A percentile compares a stretch with the other conserved stretches of the same genome.
Conservation (phyloP, 805 yeast species). For the Sugiyamaella floridensis region DNA sequence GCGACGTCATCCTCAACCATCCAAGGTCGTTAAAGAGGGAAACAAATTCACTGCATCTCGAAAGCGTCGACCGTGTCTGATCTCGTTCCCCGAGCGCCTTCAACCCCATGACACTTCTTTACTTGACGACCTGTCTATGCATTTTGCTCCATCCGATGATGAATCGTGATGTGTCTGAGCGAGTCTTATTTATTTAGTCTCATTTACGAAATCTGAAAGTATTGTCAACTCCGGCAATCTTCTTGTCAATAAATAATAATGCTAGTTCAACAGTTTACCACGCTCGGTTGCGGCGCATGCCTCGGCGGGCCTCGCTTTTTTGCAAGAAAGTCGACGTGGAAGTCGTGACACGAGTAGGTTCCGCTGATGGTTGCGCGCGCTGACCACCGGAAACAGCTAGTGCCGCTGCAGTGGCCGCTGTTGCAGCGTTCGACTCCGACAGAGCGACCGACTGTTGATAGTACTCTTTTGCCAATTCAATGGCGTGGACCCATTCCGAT, state of each 20-base stretch:
- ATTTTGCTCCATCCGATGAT: conserved; percentile 1
- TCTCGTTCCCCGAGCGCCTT: not conserved
- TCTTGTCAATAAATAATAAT: not conserved
- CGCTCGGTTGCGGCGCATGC: conserved; percentile 4
- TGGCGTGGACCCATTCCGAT: conserved; percentile 29
- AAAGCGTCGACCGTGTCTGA: not conserved
- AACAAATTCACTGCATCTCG: not conserved
- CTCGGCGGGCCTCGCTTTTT: conserved; percentile 16
- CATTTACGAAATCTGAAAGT: not conserved
- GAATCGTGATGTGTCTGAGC: not conserved
- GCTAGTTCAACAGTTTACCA: not conserved
- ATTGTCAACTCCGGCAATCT: not conserved
- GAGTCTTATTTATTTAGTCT: not conserved
- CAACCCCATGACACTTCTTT: not conserved
- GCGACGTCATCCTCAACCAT: not conserved
- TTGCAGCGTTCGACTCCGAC: conserved; percentile 26
- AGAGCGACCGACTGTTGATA: conserved; percentile 23
- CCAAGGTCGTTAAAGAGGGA: not conserved
- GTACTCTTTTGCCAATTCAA: conserved; percentile 26
- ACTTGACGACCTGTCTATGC: not conserved
- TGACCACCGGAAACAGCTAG: conserved; percentile 24
- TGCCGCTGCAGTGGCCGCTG: conserved; percentile 33
- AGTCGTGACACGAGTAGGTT: conserved; percentile 5
- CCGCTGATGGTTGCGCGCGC: not conserved
- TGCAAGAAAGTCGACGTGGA: conserved; percentile 17